These are phyloP conservation scores for Blastobotrys niveus DNA, from an alignment of 1,139 yeast genomes.

Conservation along the genomic window DNA sequence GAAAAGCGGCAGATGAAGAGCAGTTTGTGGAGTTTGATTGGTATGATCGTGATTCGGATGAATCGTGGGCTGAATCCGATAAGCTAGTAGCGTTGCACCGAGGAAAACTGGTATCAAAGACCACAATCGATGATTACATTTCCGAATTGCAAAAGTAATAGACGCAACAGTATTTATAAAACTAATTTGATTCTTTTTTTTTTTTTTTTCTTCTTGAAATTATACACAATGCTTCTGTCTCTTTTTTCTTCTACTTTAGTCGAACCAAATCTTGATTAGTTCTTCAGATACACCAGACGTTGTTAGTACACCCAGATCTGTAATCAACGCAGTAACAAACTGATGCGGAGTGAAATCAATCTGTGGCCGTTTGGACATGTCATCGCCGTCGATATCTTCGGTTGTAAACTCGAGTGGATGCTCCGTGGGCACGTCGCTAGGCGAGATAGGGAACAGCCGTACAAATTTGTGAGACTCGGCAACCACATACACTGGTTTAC, in stretches of 20 bases:
- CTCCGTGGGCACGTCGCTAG: slow-evolving; percentile 80
- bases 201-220: neutral
- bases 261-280: slow-evolving; percentile 96
- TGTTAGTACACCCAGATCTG: slow-evolving; percentile 93
- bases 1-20: slow-evolving; percentile 74
- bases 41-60: slow-evolving; percentile 40
- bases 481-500: slow-evolving; percentile 90
- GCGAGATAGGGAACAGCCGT: slow-evolving; percentile 88
- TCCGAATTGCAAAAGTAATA: slow-evolving; percentile 18
- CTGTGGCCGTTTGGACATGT: slow-evolving; percentile 38
- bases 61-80: slow-evolving; percentile 35
- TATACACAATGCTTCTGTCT: neutral
- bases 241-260: slow-evolving; percentile 36
- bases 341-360: slow-evolving; percentile 96
- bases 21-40: slow-evolving; percentile 47
- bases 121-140: slow-evolving; percentile 28
- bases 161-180: neutral
- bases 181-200: too few relatives aligned
- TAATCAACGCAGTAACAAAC: slow-evolving; percentile 88
- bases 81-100: slow-evolving; percentile 27
- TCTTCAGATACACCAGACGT: slow-evolving; percentile 98
- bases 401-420: slow-evolving; percentile 34
- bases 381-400: slow-evolving; percentile 28
- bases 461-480: slow-evolving; percentile 95
- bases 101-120: slow-evolving; percentile 22